Evolutionary conservation across 2,329 filamentous ascomycete genomes (phyloP), one percentile per base, ranked within the genome.

Genomic region (Cryphonectria nitschkei): DNA sequence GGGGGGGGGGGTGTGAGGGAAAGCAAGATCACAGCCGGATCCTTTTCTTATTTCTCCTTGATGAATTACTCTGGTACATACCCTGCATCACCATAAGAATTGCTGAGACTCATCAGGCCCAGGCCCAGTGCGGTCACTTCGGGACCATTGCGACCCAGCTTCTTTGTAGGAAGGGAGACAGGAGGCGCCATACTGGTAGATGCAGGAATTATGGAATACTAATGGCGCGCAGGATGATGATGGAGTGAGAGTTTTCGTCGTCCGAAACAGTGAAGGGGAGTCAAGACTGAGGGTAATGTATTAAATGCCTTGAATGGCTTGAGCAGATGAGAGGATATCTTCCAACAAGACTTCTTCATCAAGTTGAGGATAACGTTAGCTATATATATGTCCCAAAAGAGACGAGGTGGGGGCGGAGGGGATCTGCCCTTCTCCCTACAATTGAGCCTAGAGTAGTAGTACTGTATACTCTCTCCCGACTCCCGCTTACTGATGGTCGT

Each of bases 51-150:
- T n/a, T n/a, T n/a, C 46, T 8, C n/a, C 26, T 26, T 26, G 26
- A 26, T 50, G 22, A 46, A 46, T 29, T 26, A 29, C 3, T 22
- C 32, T 2, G 16, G 16, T 29, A 73, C 73, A 22, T 70, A 76
- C 73, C 29, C 62, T 1, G 65, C 65, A 1, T 34, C 37, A 29
- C 74, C 74, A 29, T 77, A 74, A 19, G 68, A 72, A 3, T 73
- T 67, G 19, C 75, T 76, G 13, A 77, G 29, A 13, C 77, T 76
- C 76, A 78, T 77, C 63, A 76, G 39, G 11, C 77, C 77, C 43
- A 78, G 75, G 22, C 77, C 77, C 22, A 78, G 68, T 16, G 65
- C 72, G 2, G 76, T 74, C 22, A 78, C 73, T 1, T 68, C 34
- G 52, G 76, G 76, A 1, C 77, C 76, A 52, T 73, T 43, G 58